Conservation (phyloP, 805 yeast genomes). For the Lipomyces kockii region DNA sequence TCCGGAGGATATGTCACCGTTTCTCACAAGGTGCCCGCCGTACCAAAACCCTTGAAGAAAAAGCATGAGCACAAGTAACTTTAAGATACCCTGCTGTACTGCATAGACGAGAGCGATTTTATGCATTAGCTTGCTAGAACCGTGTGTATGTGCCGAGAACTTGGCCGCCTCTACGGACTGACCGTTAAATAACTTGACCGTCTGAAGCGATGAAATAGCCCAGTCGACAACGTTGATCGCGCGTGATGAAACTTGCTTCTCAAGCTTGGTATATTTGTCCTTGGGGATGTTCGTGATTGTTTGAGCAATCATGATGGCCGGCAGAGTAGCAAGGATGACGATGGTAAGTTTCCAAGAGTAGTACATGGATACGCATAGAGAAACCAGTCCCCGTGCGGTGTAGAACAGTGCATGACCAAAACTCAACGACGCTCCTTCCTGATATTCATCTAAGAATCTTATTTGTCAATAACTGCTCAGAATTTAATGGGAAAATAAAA, state of each 20-base stretch:
- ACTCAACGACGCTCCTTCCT: conserved; percentile 23
- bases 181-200: conserved; percentile 67
- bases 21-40: conserved; percentile 69
- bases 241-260: conserved; percentile 60
- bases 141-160: conserved; percentile 47
- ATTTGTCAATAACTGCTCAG: not conserved
- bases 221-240: conserved; percentile 72
- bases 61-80: conserved; percentile 66
- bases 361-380: conserved; percentile 64
- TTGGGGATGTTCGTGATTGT: conserved; percentile 57
- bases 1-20: conserved; percentile 58
- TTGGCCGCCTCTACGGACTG: conserved; percentile 57
- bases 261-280: conserved; percentile 54
- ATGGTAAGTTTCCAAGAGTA: conserved; percentile 87
- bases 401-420: conserved; percentile 14
- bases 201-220: conserved; percentile 62
- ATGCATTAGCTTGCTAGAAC: conserved; percentile 44
- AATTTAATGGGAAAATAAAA: not conserved
- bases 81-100: conserved; percentile 60
- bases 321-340: conserved; percentile 73
- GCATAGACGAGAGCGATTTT: conserved; percentile 47
- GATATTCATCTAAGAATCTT: conserved; percentile 29
- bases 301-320: conserved; percentile 61
- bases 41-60: conserved; percentile 94
- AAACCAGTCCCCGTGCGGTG: conserved; percentile 9